Evolutionary conservation across 2,329 filamentous ascomycete genomes (phyloP), one percentile per base, ranked within the genome.

Genomic region (Aspergillus jensenii): DNA sequence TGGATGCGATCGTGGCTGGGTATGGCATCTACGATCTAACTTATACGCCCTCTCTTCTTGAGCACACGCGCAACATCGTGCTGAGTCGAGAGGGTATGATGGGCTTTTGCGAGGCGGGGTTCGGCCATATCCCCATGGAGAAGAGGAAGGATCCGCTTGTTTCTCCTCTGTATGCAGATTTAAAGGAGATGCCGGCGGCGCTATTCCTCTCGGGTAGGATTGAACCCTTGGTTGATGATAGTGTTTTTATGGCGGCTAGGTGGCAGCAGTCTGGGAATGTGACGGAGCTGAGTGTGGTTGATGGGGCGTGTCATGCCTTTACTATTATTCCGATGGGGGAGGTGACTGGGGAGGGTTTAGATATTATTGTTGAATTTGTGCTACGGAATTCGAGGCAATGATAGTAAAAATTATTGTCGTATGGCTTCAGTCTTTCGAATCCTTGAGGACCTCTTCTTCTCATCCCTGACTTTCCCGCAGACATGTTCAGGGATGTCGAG

Each of bases 231-330:
- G 27, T 50, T 17, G 47, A 50, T 23, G 47, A 50, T 50, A 50
- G 47, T 50, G 31, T 50, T 21, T 50, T 39, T 14, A 50, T 50
- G 47, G 47, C 27, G 31, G 47, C 31, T 17, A 21, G 31, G 33
- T 50, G 47, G 47, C 35, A 35, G n/a, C n/a, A 35, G 21, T 33
- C 47, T 3, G 47, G 47, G 2, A 50, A 50, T 23, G n/a, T 11
- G 47, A 3, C 47, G 9, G n/a, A 50, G 12, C 14, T 50, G 33
- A 25, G 27, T 50, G 47, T 50, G 27, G 47, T 50, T 35, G 31
- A 39, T n/a, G 47, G 47, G 27, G 47, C 47, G 4, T 50, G 27
- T 50, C 47, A 50, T 39, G 47, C 47, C 8, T 50, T 50, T 39
- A 50, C 47, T 17, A 50, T 50, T 19, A 50, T 50, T 23, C 25